These are phyloP conservation scores for Peronosclerospora sorghi DNA, from an alignment of 352 stramenopile species.

Conservation along the genomic window DNA sequence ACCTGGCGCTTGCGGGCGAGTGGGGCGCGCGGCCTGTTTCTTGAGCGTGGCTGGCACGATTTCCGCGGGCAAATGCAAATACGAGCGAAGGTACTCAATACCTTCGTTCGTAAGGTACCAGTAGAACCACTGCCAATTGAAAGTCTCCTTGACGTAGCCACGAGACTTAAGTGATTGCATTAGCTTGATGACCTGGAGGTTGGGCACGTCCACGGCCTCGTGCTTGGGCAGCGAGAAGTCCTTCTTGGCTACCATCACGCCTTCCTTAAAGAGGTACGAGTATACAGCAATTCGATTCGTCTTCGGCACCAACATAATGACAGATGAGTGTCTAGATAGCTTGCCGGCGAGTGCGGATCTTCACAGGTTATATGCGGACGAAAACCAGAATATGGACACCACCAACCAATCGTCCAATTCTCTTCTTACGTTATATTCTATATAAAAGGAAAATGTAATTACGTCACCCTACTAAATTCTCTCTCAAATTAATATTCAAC, in stretches of 20 bases:
- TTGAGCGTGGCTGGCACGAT: conserved; percentile 98
- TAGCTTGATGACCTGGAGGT: conserved; percentile 97
- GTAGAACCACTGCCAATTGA: conserved; percentile 99
- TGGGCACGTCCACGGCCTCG: conserved; percentile 96
- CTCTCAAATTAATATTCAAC: no score
- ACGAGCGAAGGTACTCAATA: conserved; percentile 98
- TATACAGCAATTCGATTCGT: conserved; percentile 98
- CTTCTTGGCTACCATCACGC: conserved; percentile 88
- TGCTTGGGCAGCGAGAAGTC: conserved; percentile 85
- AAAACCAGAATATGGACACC: conserved; percentile 44
- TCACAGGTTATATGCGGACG: conserved; percentile 42
- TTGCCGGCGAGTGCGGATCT: conserved; percentile 87
- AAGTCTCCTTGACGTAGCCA: conserved; percentile 97
- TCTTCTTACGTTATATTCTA: conserved; percentile 10
- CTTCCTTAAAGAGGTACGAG: conserved; percentile 96
- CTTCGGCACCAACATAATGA: conserved; percentile 92
- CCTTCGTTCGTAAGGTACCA: conserved; percentile 98
- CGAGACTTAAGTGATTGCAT: conserved; percentile 97
- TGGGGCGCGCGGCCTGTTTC: conserved; percentile 86
- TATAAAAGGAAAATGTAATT: conserved; percentile 13
- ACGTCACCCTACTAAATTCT: no score
- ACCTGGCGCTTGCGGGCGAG: conserved; percentile 61
- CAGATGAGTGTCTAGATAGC: conserved; percentile 52
- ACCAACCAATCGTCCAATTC: conserved; percentile 18
- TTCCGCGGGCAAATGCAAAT: conserved; percentile 96